Evolutionary conservation across 2,329 filamentous ascomycete species (phyloP), one percentile per base, ranked within the genome.

Genomic region (Neofusicoccum sp.): DNA sequence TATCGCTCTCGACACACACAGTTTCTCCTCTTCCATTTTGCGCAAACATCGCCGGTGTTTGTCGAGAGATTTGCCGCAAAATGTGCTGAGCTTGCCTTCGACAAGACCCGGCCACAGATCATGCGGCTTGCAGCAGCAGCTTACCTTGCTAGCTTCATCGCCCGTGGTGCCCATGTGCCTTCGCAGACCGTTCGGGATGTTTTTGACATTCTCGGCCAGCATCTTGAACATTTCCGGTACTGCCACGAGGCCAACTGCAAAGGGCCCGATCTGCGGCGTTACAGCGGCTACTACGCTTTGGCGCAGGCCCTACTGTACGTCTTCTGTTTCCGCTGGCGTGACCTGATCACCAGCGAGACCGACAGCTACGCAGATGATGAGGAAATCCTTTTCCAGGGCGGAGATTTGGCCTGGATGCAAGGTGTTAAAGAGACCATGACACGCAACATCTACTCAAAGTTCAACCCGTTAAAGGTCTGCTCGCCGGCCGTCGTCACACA

Each of bases 241-340:
- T 81, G 86, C 48, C 88, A 92, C 72, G 89, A 96, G 71, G 79
- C 83, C 4, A 79, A 82, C 31, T 96, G 92, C 72, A 87, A 86
- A 14, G 92, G 91, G 3, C 95, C 95, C 0, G 92, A 99, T 72
- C 83, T 96, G 61, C 87, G 88, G 64, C 87, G 89, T 48, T 96
- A 93, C 71, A 86, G 87, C 49, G 86, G 89, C 12, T 96, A 96
- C 76, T 97, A 97, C 73, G 87, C 90, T 16, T 86, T 92, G 49
- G 86, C 89, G n/a, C 93, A 97, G 74, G 92, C 92, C 1, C 81
- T 96, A 2, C 84, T 97, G 26, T 97, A 97, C 78, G 93, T 96
- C 62, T 97, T 96, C 76, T 99, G 95, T 79, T 99, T 99, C 80
- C 88, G 95, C 60, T 99, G 95, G 95, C 89, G 91, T 63, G 93